Base-by-base conservation (phyloP, 345 rosid species). In the Turnera subulata region DNA sequence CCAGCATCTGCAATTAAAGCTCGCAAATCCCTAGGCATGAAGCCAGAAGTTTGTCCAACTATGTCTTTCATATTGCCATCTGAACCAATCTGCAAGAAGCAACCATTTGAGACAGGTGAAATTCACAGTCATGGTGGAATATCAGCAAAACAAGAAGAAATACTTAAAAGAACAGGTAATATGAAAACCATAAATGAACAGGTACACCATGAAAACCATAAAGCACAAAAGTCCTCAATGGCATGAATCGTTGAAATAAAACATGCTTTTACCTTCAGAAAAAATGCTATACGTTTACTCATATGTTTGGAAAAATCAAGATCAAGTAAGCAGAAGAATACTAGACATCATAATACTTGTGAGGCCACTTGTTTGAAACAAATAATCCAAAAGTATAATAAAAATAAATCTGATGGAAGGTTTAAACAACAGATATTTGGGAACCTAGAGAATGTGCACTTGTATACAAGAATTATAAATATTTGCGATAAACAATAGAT, bases 1-100 rank as follows among this genome's bases (percentile, higher is more conserved):
- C 93, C 90, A 61, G 88, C 83, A 79, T 93, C 99, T 25, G 99
- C 99, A 59, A 89, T 68, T 59, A 93, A 76, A 56, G 99, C 99
- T 8, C 56, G 64, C 65, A 93, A 66, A 76, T 93, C 99, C 53
- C 91, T 83, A 24, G 97, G 96, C 75, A 87, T 70, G 84, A 85
- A 89, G 56, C 97, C 99, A 57, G 97, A 89, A 21, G 96, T 89
- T 80, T 93, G 99, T 58, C 86, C 99, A 33, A 87, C 85, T 26
- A 89, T 62, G 58, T 74, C 91, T 76, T 87, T 93, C 52, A 84
- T 50, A 53, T 73, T 61, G 33, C 87, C 97, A 58, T 82, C 84
- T 33, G 81, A 66, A 73, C 66, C 75, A 47, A 65, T 76, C 97
- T 93, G 82, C 78, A 75, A 71, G 50, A 71, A 64, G 67, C 64